Base-by-base conservation (phyloP, 306 rosid species). In the Rubus parviflorus region DNA sequence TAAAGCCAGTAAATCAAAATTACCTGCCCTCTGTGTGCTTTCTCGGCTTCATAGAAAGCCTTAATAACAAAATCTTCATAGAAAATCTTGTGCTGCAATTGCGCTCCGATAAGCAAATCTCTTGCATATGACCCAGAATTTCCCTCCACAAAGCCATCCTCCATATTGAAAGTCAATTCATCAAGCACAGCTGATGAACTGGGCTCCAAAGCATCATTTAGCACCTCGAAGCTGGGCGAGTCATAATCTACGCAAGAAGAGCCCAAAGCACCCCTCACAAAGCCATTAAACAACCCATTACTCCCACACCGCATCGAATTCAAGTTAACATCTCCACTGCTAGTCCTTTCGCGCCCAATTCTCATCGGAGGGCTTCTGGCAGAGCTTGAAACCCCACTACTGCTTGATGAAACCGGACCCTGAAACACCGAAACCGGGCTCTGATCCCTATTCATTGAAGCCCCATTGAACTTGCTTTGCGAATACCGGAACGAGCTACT, bases 11-110 rank as follows among this genome's bases (percentile, higher is more conserved):
- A 77, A 74, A 64, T 48, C 70, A 51, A 48, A 38, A 66, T 75
- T 80, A 92, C 99, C 97, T 95, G 98, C 80, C 98, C 99, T 83
- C 92, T 85, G 74, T 95, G 99, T 0, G 97, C 99, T 78, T 88
- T 93, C 89, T 95, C 98, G 8, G 97, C 99, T 83, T 95, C 91
- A 56, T 85, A 88, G 79, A 95, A 95, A 23, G 99, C 99, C 88
- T 91, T 92, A 41, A 95, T 81, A 8, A 95, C 97, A 52, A 89
- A 89, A 74, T 92, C 96, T 43, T 95, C 99, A 20, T 76, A 76
- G 73, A 95, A 95, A 70, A 95, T 91, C 86, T 86, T 89, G 74
- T 95, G 98, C 78, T 87, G 80, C 76, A 87, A 41, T 75, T 95
- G 99, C 38, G 99, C 99, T 60, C 79, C 87, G n/a, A 74, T 54